phyloP scores from a whole-genome alignment of 1,284 basidiomycete genomes.

The Bjerkandera adusta region DNA sequence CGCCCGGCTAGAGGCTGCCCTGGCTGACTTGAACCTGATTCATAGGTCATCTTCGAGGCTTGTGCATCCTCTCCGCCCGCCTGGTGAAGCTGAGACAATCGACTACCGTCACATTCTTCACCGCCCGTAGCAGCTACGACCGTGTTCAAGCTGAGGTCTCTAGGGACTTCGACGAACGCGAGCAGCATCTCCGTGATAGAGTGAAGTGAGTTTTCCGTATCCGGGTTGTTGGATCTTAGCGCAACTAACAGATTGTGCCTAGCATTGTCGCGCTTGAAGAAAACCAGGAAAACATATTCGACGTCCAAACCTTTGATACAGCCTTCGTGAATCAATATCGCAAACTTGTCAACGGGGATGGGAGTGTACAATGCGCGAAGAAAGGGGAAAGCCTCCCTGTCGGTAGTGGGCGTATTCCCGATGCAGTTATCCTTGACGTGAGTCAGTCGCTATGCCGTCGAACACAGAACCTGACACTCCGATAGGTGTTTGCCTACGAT shows the following conservation, averaged over 20 bases:
- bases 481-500: neutral
- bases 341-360: slow-evolving; percentile 3
- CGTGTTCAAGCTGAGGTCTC: neutral
- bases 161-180: neutral
- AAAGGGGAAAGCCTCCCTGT: neutral
- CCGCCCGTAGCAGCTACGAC: neutral
- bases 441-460: neutral
- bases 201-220: neutral
- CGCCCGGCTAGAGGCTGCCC: too few relatives aligned
- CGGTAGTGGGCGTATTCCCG: neutral
- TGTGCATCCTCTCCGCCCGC: slow-evolving; percentile 3
- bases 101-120: slow-evolving; percentile 2
- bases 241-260: neutral
- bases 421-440: slow-evolving; percentile 10
- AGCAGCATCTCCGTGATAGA: neutral
- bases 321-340: slow-evolving; percentile 6
- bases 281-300: neutral
- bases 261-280: slow-evolving; percentile 6
- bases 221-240: neutral
- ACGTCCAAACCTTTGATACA: slow-evolving; percentile 1
- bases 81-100: slow-evolving; percentile 1
- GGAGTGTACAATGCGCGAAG: slow-evolving; percentile 3
- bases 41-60: slow-evolving; percentile 1
- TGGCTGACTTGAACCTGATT: neutral
- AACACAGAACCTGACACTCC: neutral